phyloP scores from a whole-genome alignment of 2,329 filamentous ascomycete species.

The Huntiella omanensis region DNA sequence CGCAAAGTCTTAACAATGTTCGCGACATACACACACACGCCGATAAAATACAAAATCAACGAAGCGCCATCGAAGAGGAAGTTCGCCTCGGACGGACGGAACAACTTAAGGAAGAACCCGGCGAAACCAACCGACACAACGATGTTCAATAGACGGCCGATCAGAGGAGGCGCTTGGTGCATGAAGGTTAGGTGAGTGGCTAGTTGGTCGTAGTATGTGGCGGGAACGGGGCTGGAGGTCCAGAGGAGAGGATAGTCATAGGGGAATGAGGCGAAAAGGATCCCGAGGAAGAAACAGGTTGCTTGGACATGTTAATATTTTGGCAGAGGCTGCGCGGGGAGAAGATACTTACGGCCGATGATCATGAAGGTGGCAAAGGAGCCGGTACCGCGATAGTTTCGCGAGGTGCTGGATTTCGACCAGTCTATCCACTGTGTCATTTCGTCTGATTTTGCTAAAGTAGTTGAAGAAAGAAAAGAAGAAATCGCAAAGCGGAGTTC shows the following conservation, averaged over 20 bases:
- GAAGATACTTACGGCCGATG: constrained; percentile 57
- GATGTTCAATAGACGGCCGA: constrained; percentile 85
- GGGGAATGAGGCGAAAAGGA: constrained; percentile 89
- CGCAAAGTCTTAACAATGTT: constrained; percentile 93
- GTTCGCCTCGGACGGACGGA: constrained; percentile 83
- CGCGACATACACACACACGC: constrained; percentile 78
- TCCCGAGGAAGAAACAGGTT: constrained; percentile 93
- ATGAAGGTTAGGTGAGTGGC: constrained; percentile 83
- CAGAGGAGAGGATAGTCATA: constrained; percentile 89
- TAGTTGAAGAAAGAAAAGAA: too few relatives aligned
- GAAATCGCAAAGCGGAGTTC: too few relatives aligned
- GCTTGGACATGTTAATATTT: constrained; percentile 26
- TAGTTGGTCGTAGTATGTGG: constrained; percentile 61
- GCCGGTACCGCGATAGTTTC: constrained; percentile 37
- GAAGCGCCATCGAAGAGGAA: constrained; percentile 82
- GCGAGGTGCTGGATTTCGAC: constrained; percentile 37
- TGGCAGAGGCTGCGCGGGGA: constrained; percentile 1
- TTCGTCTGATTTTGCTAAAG: background rate
- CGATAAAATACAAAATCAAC: constrained; percentile 66
- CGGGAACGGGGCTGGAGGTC: constrained; percentile 44
- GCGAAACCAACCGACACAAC: constrained; percentile 72
- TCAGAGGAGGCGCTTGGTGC: constrained; percentile 77
- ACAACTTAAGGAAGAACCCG: constrained; percentile 86
- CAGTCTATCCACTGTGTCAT: constrained; percentile 27
- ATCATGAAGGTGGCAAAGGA: constrained; percentile 96